Base-by-base conservation (phyloP, 2,329 filamentous ascomycete species). In the Nigrograna mackinnonii region DNA sequence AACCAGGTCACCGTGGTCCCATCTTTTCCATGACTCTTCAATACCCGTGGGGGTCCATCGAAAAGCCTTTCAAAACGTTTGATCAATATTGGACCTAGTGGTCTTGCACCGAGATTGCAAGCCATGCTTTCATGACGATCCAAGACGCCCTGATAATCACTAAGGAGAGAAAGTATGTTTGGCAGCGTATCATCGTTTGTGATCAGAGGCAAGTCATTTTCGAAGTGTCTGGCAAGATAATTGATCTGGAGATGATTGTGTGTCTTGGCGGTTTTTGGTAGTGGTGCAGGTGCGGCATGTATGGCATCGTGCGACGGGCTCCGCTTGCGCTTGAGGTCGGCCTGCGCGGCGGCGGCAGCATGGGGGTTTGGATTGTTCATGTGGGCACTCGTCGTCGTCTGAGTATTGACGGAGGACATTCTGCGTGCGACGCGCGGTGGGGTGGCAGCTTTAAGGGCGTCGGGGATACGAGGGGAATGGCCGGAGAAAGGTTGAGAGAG, bases 51-150 rank as follows among this genome's bases (percentile, higher is more conserved):
- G 17, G 87, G 84, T 0, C 87, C 87, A 51, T 95, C 89, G 59
- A 96, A 95, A 42, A 92, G 78, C 39, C 87, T 82, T 66, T 95
- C 90, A 64, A 95, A 90, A 31, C 89, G 86, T 69, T 91, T 91
- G 57, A 95, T 82, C 49, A 95, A 73, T 38, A 91, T 89, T 18
- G 89, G 89, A 0, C 87, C 89, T 1, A 91, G 82, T 14, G 91
- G 85, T 54, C 89, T 87, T 41, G 89, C 90, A 56, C 90, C 90
- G 19, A 96, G 78, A 58, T 90, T 92, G 44, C 87, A 86, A 35
- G 90, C 91, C 57, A 95, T 82, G 66, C 87, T 92, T 71, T 96
- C 90, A 66, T 92, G 88, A 41, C 89, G 83, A 58, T 89, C 87
- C 39, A 95, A 75, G 13, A 94, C 88, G 51, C 85, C 89, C 79